Evolutionary conservation across 805 yeast genomes (phyloP), one percentile per base, ranked within the genome.

Genomic region (Kuraishia hungarica): DNA sequence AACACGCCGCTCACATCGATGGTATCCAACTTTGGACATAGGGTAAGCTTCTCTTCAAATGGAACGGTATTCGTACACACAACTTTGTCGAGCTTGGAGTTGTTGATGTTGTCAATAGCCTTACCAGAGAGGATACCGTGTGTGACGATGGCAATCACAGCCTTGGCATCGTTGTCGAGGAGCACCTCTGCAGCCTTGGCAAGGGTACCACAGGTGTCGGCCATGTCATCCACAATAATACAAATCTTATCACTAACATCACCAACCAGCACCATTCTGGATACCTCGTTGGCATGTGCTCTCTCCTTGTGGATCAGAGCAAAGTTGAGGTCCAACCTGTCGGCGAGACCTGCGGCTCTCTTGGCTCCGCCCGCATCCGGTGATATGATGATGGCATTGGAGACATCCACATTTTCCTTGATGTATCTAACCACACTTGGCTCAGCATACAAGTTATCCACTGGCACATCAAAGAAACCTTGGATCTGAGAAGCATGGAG

Each of bases 291-390:
- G 28, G 94, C 94, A 59, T 85, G 78, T 23, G 87, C 89, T 68
- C 96, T 78, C 71, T 88, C 96, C 68, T 88, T 88, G 70, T 88
- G 94, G 62, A 88, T 87, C 70, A 88, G 79, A 22, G 94, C 94
- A 71, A 88, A 88, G 65, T 86, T 86, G 66, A 86, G 73, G 68
- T 88, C 94, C 60, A 88, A 72, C 58, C 86, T 78, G 67, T 87
- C 94, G 53, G 94, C 94, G 60, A 88, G 73, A 10, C 87, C 84
- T 10, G 94, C 94, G n/a, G 89, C 94, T 72, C 96, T 79, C 67
- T 88, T 88, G 56, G 94, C 94, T 59, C 96, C 96, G 67, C 96
- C 96, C 7, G 94, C 96, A 72, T 88, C 96, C 5, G 96, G 96
- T 0, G 94, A 88, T 19, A 88, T 82, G 54, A 88, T 82, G 54